Base-by-base conservation (phyloP, 1,284 basidiomycete genomes). In the Tylopilus sp. region DNA sequence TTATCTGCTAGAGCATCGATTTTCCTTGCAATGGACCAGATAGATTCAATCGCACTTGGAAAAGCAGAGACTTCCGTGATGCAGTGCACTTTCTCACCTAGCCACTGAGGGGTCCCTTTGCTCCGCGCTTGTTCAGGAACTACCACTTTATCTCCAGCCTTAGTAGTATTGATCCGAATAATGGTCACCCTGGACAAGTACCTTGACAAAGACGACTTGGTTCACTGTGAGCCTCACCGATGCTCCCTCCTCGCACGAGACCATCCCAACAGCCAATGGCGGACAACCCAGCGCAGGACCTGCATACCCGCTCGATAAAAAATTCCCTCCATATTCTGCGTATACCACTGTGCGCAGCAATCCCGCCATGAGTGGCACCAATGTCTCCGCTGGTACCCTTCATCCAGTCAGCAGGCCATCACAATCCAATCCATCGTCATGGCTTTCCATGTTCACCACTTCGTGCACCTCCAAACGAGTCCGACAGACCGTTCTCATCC, bases 401-500 rank as follows among this genome's bases (percentile, higher is more conserved):
- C 49, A 24, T 43, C 48, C 46, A 7, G 7, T 18, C 29, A 26
- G 37, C 6, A 15, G 26, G 4, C 34, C 34, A 20, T 45, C 60
- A 7, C 41, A 28, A 2, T 29, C 44, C 12, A 52, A 38, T 18
- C 37, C 53, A 17, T 40, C 50, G 0, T 58, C 61, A 30, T 42
- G 28, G 40, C 40, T 42, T 29, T 42, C 30, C 30, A 47, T 52
- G 24, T 38, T 64, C 31, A 41, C 58, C 35, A 48, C 66, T 5
- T 71, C 70, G 1, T 67, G 71, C 46, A 73, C 72, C 4, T 61
- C 70, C 4, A 71, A 33, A 44, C 31, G 35, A 35, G 43, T 34
- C 33, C 43, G 21, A 1, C 43, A 33, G 11, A 35, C 31, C 21
- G 31, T 77, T 0, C 20, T 21, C 31, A 26, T 31, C 2, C 21